These are phyloP conservation scores for Pseudonitzschia pungens DNA, from an alignment of 108 stramenopile species.

Conservation along the genomic window DNA sequence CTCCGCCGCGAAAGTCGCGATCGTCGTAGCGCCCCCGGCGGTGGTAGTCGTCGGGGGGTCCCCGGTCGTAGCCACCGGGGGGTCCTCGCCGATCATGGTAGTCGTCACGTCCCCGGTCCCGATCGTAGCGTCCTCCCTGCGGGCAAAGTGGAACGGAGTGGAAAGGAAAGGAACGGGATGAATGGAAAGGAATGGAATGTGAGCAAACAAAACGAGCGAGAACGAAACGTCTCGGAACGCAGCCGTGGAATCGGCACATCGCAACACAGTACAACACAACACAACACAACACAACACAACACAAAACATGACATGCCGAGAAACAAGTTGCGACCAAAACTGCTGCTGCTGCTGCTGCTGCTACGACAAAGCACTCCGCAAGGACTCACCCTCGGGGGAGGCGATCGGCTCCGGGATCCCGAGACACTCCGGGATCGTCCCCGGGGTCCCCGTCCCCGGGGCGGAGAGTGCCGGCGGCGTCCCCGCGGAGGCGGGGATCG, in stretches of 20 bases:
- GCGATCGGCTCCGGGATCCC: constrained; percentile 48
- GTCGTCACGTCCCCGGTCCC: constrained; percentile 12
- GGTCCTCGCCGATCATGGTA: constrained; percentile 19
- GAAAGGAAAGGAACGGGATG: neutral
- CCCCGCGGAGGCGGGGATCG: constrained; percentile 22
- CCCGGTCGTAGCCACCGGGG: constrained; percentile 19
- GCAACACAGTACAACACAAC: no score
- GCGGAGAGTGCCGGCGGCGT: constrained; percentile 18
- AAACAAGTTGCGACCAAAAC: neutral
- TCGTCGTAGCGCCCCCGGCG: neutral
- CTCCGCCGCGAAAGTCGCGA: constrained; percentile 1
- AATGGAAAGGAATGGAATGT: neutral
- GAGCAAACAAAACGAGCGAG: neutral
- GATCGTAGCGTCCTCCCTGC: constrained; percentile 28
- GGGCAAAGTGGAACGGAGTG: no score
- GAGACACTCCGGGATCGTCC: constrained; percentile 36
- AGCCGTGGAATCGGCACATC: no score
- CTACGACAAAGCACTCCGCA: neutral
- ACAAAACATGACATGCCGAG: no score
- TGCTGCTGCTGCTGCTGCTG: no score
- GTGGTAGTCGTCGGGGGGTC: constrained; percentile 27
- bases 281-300: no score
- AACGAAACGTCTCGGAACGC: no score
- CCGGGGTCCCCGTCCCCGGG: constrained; percentile 16
- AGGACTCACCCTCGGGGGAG: constrained; percentile 25